A percentile compares a stretch with the other conserved stretches of the same genome.
phyloP scores from a whole-genome alignment of 2,329 filamentous ascomycete species.

The Penicillium occitanis region DNA sequence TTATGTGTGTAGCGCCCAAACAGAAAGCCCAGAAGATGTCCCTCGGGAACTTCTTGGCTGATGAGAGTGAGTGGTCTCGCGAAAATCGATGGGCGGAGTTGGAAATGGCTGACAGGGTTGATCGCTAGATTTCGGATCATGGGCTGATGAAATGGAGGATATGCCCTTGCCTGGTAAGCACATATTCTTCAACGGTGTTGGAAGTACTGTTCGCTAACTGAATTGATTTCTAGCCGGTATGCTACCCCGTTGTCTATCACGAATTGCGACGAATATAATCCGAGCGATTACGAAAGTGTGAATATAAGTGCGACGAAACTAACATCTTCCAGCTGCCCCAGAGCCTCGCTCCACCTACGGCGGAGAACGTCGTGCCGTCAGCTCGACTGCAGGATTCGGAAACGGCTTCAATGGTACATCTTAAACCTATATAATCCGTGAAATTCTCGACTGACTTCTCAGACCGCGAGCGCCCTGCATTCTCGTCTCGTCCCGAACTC shows the following conservation, averaged over 20 bases:
- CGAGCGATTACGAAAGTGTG: neutral
- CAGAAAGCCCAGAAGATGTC: slow-evolving; percentile 96
- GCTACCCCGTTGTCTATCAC: slow-evolving; percentile 12
- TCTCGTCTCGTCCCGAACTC: slow-evolving; percentile 62
- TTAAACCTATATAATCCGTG: neutral
- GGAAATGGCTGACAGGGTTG: slow-evolving; percentile 31
- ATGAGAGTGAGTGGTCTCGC: slow-evolving; percentile 68
- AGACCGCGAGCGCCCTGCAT: slow-evolving; percentile 43
- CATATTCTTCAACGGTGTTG: neutral
- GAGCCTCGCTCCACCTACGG: slow-evolving; percentile 50
- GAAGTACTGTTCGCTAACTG: slow-evolving; percentile 18
- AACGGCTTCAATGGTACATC: slow-evolving; percentile 37
- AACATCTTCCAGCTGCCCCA: slow-evolving; percentile 32
- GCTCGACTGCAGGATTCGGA: slow-evolving; percentile 39
- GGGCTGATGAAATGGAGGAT: slow-evolving; percentile 99
- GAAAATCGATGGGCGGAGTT: slow-evolving; percentile 13
- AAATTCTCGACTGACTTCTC: neutral
- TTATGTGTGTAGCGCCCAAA: slow-evolving; percentile 71
- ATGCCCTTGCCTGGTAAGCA: slow-evolving; percentile 69
- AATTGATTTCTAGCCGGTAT: slow-evolving; percentile 31
- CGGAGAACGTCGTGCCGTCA: slow-evolving; percentile 52
- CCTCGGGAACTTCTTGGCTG: slow-evolving; percentile 91
- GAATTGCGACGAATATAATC: neutral
- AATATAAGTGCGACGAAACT: neutral
- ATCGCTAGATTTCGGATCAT: slow-evolving; percentile 72